Evolutionary conservation across 768 basidiomycete species (phyloP), one percentile per base, ranked within the genome.

Genomic region (Mycena olivaceomarginata): DNA sequence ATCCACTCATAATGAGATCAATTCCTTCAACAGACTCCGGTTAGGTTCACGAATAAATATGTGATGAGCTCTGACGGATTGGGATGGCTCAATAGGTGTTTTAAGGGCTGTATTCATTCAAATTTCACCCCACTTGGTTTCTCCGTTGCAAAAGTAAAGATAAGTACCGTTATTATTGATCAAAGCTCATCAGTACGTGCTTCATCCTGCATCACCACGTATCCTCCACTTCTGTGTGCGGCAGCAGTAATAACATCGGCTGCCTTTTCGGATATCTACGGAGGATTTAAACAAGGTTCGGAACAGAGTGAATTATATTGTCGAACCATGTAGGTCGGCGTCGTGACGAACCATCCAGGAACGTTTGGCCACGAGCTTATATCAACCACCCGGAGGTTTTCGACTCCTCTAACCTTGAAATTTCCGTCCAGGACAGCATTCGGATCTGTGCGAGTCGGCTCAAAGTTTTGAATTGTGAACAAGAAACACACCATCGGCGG

Each of bases 291-390:
- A 4, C 3, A 22, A 46, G 13, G 5, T 40, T 48, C 25, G 22
- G 16, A 40, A n/a, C 0, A 20, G 4, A 41, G 31, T 51, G 60
- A 40, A 64, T 10, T 12, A 25, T 51, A 18, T 31, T 31, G 31
- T 48, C 82, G 72, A 51, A 80, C 85, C 85, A 85, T 85, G 56
- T 85, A 85, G 13, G 80, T 83, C 3, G 82, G 82, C 1, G 84
- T 85, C 4, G 82, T 82, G 20, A 85, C 77, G 62, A 85, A 85
- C 69, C 80, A 85, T 22, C 85, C 84, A 2, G 84, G 85, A 41
- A 85, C 82, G 37, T 75, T 80, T 9, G 82, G 77, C 84, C 84
- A 83, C 13, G 84, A 80, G 67, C 83, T 84, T 0, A 81, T 79
- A 70, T 85, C 84, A 13, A 85, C 83, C 7, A 85, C 85, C 18